These are phyloP conservation scores for Dendrostoma leiphaemia DNA, from an alignment of 2,329 filamentous ascomycete species.

Conservation along the genomic window DNA sequence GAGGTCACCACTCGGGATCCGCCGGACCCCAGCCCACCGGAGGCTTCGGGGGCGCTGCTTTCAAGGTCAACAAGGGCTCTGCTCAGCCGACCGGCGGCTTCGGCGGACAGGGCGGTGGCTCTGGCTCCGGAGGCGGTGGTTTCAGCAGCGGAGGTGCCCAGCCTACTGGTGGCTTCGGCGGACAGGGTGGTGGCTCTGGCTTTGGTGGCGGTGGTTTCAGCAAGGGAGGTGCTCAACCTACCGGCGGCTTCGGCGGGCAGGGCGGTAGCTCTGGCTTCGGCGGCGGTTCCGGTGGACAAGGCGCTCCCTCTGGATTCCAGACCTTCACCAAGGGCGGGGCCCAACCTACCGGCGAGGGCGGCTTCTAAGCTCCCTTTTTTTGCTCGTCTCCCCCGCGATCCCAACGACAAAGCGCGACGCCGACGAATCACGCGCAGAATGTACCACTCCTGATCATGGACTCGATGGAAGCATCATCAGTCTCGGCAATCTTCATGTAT, in stretches of 20 bases:
- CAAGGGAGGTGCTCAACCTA: not conserved
- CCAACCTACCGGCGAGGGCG: not conserved
- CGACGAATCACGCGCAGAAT: too few relatives aligned
- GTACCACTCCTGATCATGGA: too few relatives aligned
- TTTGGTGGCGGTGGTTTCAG: not conserved
- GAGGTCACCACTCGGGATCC: not conserved
- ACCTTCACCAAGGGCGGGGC: constrained; percentile 1
- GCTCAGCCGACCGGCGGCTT: not conserved
- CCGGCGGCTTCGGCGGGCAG: not conserved
- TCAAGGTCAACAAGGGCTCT: too few relatives aligned
- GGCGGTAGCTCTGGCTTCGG: not conserved
- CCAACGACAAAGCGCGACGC: too few relatives aligned
- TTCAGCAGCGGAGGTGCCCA: not conserved
- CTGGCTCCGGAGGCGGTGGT: not conserved
- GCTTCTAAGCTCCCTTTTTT: too few relatives aligned
- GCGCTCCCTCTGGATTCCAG: constrained; percentile 1
- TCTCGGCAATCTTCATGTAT: too few relatives aligned
- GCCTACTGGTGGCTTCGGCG: not conserved
- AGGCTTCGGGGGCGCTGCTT: constrained; percentile 1
- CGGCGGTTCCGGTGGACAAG: not conserved
- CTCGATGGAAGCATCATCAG: too few relatives aligned
- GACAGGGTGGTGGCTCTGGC: not conserved
- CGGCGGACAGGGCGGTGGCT: not conserved
- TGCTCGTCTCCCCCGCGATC: too few relatives aligned
- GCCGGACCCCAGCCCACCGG: constrained; percentile 10